Conservation (phyloP, 352 stramenopile genomes). For the Phytophthora cactorum region DNA sequence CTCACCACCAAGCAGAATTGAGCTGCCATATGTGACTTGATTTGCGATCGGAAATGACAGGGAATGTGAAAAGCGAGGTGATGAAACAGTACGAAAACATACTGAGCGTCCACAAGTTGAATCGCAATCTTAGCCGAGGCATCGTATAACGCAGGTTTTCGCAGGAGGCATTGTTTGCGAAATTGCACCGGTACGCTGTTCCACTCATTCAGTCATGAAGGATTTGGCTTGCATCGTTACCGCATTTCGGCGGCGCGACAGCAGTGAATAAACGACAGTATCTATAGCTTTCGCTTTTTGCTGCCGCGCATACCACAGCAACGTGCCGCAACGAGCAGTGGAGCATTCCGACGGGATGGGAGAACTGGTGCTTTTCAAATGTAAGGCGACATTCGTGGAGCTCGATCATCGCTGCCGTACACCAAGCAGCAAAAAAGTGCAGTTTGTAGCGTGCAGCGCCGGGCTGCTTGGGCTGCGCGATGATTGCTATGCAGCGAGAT, state of each 20-base stretch:
- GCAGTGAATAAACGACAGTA: no score
- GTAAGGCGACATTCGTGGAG: conserved; percentile 7
- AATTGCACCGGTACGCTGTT: conserved; percentile 6
- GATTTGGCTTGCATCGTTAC: no score
- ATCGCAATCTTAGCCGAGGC: not conserved
- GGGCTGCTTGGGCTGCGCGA: conserved; percentile 27
- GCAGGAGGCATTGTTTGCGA: conserved; percentile 10
- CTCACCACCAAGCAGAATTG: conserved; percentile 34
- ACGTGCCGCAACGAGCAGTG: conserved; percentile 10
- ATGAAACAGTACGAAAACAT: not conserved
- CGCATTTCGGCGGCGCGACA: no score
- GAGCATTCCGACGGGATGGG: conserved; percentile 32
- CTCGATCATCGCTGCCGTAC: not conserved
- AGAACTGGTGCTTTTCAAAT: conserved; percentile 8
- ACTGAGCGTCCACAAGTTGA: not conserved
- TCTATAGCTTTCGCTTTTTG: no score
- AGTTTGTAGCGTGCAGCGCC: conserved; percentile 15
- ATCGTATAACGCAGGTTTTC: conserved; percentile 1
- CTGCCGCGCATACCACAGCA: not conserved
- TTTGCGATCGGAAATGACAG: conserved; percentile 12
- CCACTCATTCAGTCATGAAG: not conserved
- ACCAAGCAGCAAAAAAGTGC: conserved; percentile 28
- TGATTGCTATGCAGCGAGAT: conserved; percentile 1
- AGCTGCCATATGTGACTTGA: not conserved
- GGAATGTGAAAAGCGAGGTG: conserved; percentile 1